Base-by-base conservation (phyloP, 257 asterid genomes). In the Coffea eugenioides region DNA sequence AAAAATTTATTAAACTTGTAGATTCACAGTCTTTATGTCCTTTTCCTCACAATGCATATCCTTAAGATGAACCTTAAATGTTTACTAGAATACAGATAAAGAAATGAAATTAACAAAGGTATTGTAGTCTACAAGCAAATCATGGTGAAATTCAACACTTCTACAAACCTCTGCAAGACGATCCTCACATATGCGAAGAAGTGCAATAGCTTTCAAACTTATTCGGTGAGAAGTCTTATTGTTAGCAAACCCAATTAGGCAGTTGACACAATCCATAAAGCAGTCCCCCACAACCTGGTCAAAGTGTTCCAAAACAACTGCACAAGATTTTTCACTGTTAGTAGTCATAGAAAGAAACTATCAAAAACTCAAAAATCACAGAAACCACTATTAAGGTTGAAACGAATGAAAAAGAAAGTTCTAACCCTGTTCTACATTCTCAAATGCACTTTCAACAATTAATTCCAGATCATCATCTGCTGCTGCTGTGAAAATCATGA, bases 251-350 rank as follows among this genome's bases (percentile, higher is more conserved):
- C 97, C 97, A 85, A 96, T 96, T 82, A 96, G 91, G 91, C 99
- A 96, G 90, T 96, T 94, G 85, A 96, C 99, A 83, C 99, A 96
- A 85, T 96, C 99, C 98, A 96, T 89, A 83, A 96, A 96, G 90
- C 98, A 96, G 86, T 93, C 99, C 65, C 99, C 98, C 49, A 91
- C 97, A 82, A 96, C 98, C 87, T 91, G 98, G 90, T 96, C 98
- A 23, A 96, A 96, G 92, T 96, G 99, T 83, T 96, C 99, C 97
- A 96, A 84, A 81, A 96, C 81, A 86, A 96, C 99, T 96, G 95
- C 93, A 91, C 41, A 82, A 80, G 81, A 81, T 76, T 67, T 82
- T 74, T 73, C 74, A 67, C 76, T 52, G 86, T 89, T 79, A 91
- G 89, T 77, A 71, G 79, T 67, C 52, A 68, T 48, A 61, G 62